Base-by-base conservation (phyloP, 1,284 basidiomycete genomes). In the Apiotrichum laibachii region DNA sequence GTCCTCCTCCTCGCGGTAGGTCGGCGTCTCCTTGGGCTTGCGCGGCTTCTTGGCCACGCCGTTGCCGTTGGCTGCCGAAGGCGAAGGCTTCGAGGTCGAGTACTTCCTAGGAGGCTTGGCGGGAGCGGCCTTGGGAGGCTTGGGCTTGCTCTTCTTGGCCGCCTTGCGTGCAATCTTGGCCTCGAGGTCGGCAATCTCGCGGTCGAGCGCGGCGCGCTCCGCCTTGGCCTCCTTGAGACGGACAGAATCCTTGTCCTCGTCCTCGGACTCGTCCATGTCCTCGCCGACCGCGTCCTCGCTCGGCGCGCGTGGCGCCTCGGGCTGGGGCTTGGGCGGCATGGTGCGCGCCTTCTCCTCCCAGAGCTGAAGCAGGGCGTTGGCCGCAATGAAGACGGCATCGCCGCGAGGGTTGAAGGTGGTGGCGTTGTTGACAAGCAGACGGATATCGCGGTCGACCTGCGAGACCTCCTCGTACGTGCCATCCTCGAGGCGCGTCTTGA, bases 371-470 rank as follows among this genome's bases (percentile, higher is more conserved):
- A 98, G 80, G 55, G 90, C 85, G 51, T 85, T 83, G 10, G 91
- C 93, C 21, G 90, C 88, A 57, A 86, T 83, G 72, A 92, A 87
- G 53, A 99, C 95, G 40, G 87, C 85, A 21, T 92, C 90, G 35
- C 88, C 90, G 9, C 86, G 82, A 8, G 92, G 92, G 69, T 99
- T 99, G 82, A 95, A 99, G 1, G 83, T 81, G 73, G 88, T 88
- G 73, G 94, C 98, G 76, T 99, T 99, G 59, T 86, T 83, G 70
- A 97, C 88, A 86, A 99, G 91, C 63, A 95, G 82, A 75, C 89
- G 89, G 81, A 98, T 90, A 79, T 99, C 96, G 19, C 88, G 86
- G 63, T 88, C 86, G 72, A 98, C 93, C 70, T 88, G 87, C 40
- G 85, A 81, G 1, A 89, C 86, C 33, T 83, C 86, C 5, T 84